Evolutionary conservation across 306 rosid genomes (phyloP).

Genomic region (Rosa multiflora): DNA sequence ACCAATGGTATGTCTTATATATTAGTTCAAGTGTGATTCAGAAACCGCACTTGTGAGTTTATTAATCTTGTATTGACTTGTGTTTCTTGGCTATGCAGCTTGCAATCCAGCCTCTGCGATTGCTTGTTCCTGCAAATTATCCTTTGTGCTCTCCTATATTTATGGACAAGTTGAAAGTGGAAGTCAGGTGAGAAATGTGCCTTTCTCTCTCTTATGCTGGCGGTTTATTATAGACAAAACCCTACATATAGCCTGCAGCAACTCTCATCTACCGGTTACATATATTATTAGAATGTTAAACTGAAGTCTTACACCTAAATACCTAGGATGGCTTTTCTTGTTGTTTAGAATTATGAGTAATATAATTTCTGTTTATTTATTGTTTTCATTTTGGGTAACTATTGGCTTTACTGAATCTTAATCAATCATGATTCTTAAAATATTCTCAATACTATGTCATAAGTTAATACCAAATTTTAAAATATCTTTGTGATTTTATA

Average conservation of each 20-base stretch:
- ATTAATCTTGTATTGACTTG: not conserved
- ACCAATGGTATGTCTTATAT: slow-evolving; percentile 52
- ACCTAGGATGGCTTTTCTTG: not conserved
- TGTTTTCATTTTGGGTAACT: not conserved
- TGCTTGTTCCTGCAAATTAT: slow-evolving; percentile 90
- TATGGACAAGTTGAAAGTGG: slow-evolving; percentile 71
- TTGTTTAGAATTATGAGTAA: not conserved
- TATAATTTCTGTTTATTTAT: not conserved
- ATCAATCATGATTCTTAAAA: not conserved
- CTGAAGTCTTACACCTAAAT: not conserved
- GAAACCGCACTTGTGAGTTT: not conserved
- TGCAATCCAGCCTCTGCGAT: slow-evolving; percentile 77
- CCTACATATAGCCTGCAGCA: not conserved
- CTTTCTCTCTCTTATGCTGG: not conserved
- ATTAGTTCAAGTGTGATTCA: not conserved
- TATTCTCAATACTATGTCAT: not conserved
- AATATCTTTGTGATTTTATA: not conserved
- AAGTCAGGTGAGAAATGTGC: slow-evolving; percentile 45
- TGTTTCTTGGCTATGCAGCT: not conserved
- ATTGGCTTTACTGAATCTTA: not conserved
- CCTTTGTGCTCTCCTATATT: slow-evolving; percentile 81
- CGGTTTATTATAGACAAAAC: not conserved
- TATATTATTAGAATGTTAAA: not conserved
- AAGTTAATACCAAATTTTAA: not conserved
- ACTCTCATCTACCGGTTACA: not conserved